Evolutionary conservation across 2,329 filamentous ascomycete species (phyloP), one percentile per base, ranked within the genome.

Genomic region (Boeremia exigua): DNA sequence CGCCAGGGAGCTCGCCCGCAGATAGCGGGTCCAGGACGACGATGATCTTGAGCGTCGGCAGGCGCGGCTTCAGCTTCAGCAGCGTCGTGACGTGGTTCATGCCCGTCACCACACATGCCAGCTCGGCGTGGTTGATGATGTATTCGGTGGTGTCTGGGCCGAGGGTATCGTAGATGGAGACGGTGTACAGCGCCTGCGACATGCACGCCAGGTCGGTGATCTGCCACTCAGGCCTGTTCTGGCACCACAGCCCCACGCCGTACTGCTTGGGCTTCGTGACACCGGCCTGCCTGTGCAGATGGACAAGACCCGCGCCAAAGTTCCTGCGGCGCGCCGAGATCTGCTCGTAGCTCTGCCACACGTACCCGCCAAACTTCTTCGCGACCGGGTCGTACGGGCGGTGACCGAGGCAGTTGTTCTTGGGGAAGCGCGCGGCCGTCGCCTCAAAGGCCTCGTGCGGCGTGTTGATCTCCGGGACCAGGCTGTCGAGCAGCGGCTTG

Each of bases 121-220:
- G 80, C 59, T 88, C 84, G 50, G 92, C 86, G 75, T 98, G 94
- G 77, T 96, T 96, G 79, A 98, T 89, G 76, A 99, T 97, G 79
- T 91, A 98, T 78, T 98, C 92, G 54, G 91, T 93, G 2, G 93
- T 86, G 64, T 96, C 91, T 11, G 94, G 89, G 9, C 94, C 94
- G 5, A 99, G 85, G 11, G 94, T 97, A 77, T 98, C 95, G 80
- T 99, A 99, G 46, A 99, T 88, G 5, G 94, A 96, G 51, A 99
- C 92, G 19, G 89, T 91, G 78, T 84, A 98, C 28, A 98, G 85
- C 7, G 89, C 86, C 76, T 98, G 95, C 11, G 92, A 95, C 79
- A 91, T 87, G 73, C 90, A 88, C 34, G 86, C 95, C 70, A 98
- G 80, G 81, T 98, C 87, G 52, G 88, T 86, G 58, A 96, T 87